Evolutionary conservation across 225 moss, liverwort and hornwort species (phyloP), one percentile per base, ranked within the genome.

Genomic region (Pleurozium schreberi): DNA sequence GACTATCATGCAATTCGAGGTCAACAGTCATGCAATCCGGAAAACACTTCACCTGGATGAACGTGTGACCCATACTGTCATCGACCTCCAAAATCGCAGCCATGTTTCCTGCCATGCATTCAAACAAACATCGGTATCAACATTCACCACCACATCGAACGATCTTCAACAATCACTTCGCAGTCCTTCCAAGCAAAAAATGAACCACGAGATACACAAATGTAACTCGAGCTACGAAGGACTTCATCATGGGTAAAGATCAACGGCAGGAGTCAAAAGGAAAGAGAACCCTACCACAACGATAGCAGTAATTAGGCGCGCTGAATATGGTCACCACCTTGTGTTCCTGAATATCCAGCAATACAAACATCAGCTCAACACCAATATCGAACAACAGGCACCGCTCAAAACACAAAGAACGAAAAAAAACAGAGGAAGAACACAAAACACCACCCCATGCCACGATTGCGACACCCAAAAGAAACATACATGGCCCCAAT

Each of bases 271-370:
- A 1, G 28, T 1, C 21, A 60, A 75, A 43, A 87, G 42, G 40
- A 78, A 53, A 78, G 30, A 55, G 42, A 63, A 7, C 12, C 36
- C 91, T 96, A 91, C 98, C 98, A 82, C 98, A 97, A 65, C 98
- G 97, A 86, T 98, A 98, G 90, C 98, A 98, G 95, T 98, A 97
- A 81, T 98, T 98, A 33, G 98, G 98, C 45, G 98, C 97, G 91
- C 98, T 98, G 95, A 98, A 98, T 75, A 98, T 97, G 30, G 98
- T 98, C 43, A 98, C 98, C 91, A 98, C 98, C 88, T 97, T 98
- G 33, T 98, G 97, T 74, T 98, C 98, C 98, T 98, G 95, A 76
- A 88, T 3, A 57, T 30, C 88, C 81, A 90, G 3, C 17, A 66
- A 45, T 21, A 17, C 34, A 42, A 45, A 63, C 47, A 36, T 23